Evolutionary conservation across 1,139 yeast genomes (phyloP).

Genomic region (Kodamaea sp.): DNA sequence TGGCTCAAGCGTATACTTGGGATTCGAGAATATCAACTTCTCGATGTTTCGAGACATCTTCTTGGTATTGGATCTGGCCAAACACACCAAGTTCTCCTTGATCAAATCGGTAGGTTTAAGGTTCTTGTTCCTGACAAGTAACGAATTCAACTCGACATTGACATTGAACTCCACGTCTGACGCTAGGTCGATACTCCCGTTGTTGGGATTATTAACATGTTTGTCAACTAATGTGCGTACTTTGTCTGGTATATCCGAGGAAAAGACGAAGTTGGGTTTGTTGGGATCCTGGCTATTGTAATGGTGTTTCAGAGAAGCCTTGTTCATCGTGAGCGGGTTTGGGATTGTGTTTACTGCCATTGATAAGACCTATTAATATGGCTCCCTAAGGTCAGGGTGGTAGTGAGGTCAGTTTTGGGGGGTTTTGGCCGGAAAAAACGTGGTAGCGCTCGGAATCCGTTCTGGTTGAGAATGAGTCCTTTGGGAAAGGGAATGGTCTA

Average conservation of each 20-base stretch:
- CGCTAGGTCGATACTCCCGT: constrained; percentile 5
- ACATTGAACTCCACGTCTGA: constrained; percentile 24
- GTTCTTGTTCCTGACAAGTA: constrained; percentile 31
- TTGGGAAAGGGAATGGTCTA: too few relatives aligned
- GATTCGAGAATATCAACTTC: constrained; percentile 10
- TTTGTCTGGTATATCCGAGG: constrained; percentile 36
- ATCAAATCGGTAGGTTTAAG: constrained; percentile 36
- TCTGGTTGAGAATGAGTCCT: too few relatives aligned
- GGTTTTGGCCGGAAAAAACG: background rate
- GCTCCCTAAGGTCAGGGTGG: too few relatives aligned
- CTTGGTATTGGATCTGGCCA: constrained; percentile 27
- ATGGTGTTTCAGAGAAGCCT: constrained; percentile 7
- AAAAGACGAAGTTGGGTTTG: constrained; percentile 43
- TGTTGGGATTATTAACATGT: constrained; percentile 4
- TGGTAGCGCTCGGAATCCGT: too few relatives aligned
- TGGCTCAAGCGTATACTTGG: constrained; percentile 6
- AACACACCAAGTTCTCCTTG: constrained; percentile 34
- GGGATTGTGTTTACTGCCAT: too few relatives aligned
- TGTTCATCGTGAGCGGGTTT: constrained; percentile 3
- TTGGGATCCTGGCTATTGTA: constrained; percentile 24
- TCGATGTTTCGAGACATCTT: constrained; percentile 7
- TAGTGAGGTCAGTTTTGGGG: too few relatives aligned
- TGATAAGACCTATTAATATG: too few relatives aligned
- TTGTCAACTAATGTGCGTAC: constrained; percentile 13
- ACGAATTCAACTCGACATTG: constrained; percentile 39